phyloP scores from a whole-genome alignment of 31 red algal species.

The Porphyra umbilicalis region DNA sequence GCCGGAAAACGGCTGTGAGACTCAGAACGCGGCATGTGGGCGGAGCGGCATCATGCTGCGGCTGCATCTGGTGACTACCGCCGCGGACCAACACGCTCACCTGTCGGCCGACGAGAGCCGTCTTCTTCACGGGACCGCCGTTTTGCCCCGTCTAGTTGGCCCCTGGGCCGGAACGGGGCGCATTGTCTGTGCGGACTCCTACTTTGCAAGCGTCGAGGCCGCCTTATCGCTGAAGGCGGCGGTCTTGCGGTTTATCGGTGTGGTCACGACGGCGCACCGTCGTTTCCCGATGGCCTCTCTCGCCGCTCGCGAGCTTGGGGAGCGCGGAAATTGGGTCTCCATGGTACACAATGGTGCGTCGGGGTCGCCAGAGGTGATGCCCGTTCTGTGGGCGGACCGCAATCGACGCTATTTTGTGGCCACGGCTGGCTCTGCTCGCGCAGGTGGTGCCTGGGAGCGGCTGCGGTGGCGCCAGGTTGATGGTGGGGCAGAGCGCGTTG shows the following conservation, averaged over 20 bases:
- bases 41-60: background rate
- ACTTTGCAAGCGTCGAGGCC: too few relatives aligned
- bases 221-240: too few relatives aligned
- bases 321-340: conserved; percentile 11
- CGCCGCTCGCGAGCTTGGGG: background rate
- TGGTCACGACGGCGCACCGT: conserved; percentile 16
- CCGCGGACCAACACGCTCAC: background rate
- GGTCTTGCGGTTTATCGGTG: conserved; percentile 37
- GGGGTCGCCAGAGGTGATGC: too few relatives aligned
- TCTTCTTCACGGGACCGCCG: conserved; percentile 5
- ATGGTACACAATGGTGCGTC: too few relatives aligned
- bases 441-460: too few relatives aligned
- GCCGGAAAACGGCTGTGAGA: conserved; percentile 37
- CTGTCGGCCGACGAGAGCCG: background rate
- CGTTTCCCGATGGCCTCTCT: conserved; percentile 15
- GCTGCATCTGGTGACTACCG: conserved; percentile 5
- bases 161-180: conserved; percentile 5
- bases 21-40: conserved; percentile 11
- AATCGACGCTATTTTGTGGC: too few relatives aligned
- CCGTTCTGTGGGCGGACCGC: too few relatives aligned
- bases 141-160: conserved; percentile 11
- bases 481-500: background rate
- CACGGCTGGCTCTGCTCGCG: too few relatives aligned
- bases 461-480: too few relatives aligned
- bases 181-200: conserved; percentile 16